phyloP scores from a whole-genome alignment of 2,329 filamentous ascomycete species.

The Penicillium sp. region DNA sequence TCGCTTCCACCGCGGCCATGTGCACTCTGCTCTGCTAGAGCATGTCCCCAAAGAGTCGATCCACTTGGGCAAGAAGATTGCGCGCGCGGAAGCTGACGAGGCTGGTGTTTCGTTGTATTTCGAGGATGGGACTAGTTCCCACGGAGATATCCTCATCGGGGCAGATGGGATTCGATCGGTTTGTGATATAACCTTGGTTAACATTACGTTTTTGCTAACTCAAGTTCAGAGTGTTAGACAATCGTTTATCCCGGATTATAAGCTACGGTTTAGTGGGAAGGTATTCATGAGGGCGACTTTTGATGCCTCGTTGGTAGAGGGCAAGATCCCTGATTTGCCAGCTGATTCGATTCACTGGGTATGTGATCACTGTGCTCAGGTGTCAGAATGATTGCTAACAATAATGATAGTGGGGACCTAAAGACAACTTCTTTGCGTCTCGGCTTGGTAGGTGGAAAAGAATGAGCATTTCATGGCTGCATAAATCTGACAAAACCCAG shows the following conservation, averaged over 20 bases:
- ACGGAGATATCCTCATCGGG: slow-evolving; percentile 53
- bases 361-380: not conserved
- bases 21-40: slow-evolving; percentile 51
- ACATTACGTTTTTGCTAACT: not conserved
- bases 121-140: slow-evolving; percentile 47
- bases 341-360: slow-evolving; percentile 48
- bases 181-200: slow-evolving; percentile 29
- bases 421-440: slow-evolving; percentile 48
- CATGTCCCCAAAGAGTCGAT: slow-evolving; percentile 47
- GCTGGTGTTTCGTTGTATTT: slow-evolving; percentile 44
- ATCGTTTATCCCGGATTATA: slow-evolving; percentile 47
- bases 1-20: slow-evolving; percentile 51
- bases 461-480: too few relatives aligned
- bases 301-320: slow-evolving; percentile 40
- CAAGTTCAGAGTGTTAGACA: slow-evolving; percentile 24
- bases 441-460: slow-evolving; percentile 34
- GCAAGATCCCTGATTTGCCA: slow-evolving; percentile 40
- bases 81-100: slow-evolving; percentile 36
- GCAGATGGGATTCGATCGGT: slow-evolving; percentile 56
- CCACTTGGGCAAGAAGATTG: slow-evolving; percentile 47
- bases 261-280: slow-evolving; percentile 47
- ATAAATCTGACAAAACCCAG: slow-evolving; percentile 12
- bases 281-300: slow-evolving; percentile 50
- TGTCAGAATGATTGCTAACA: not conserved
- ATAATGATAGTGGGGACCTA: slow-evolving; percentile 41